Base-by-base conservation (phyloP, 768 basidiomycete genomes). In the Lactarius trivialis region DNA sequence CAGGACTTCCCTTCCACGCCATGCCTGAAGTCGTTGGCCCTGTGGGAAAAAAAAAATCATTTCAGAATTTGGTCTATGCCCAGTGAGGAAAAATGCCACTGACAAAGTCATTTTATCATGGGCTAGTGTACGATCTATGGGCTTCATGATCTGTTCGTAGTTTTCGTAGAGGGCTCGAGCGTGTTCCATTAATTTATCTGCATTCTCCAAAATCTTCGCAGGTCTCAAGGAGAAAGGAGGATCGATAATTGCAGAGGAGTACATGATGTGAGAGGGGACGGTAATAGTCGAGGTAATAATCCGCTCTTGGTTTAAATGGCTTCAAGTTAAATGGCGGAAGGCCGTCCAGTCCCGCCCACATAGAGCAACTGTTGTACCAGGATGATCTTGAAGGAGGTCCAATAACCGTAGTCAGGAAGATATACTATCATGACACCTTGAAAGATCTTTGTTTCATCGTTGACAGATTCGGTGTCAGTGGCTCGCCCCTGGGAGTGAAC, bases 101-200 rank as follows among this genome's bases (percentile, higher is more conserved):
- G 15, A 62, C 61, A 34, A 15, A 14, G 28, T n/a, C 51, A 62
- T 58, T n/a, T 17, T 37, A 53, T 52, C 50, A 15, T 52, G 19
- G 19, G 32, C 55, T 17, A 61, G 19, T 3, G 28, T 30, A 17
- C 50, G 61, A 17, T 61, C 50, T 15, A 34, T 33, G 4, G 19
- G 14, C n/a, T 26, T 43, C 56, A 61, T 61, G 39, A 21, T 36
- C 19, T 19, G 19, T 9, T 39, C 21, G 41, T 61, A 48, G 8
- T 3, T 8, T 34, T 52, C 1, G 19, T 45, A 61, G 41, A 61
- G 61, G 8, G 9, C 14, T 14, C 45, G 24, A 15, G 56, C 32
- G 0, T 52, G 7, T 4, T 36, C 50, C 56, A 61, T 43, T 8
- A 57, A 9, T 21, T 19, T 48, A 15, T 61, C 61, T 4, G 56